Conservation (phyloP, 805 yeast species). For the Brettanomyces anomalus region DNA sequence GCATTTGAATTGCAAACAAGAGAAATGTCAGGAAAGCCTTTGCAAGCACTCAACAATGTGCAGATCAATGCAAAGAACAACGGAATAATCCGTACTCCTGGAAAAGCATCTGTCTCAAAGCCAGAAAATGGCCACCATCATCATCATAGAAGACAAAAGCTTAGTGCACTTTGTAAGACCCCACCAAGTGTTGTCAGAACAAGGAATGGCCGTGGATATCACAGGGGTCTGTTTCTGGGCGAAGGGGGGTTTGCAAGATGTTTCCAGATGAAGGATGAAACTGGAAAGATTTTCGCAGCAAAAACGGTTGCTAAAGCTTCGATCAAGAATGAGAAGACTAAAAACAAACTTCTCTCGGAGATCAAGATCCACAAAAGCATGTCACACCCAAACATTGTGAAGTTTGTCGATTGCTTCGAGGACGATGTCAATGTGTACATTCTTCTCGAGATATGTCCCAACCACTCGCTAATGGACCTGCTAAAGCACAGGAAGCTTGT, state of each 20-base stretch:
- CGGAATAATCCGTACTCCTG: slow-evolving; percentile 29
- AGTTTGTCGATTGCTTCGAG: slow-evolving; percentile 93
- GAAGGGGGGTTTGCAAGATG: slow-evolving; percentile 99
- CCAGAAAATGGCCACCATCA: slow-evolving; percentile 15
- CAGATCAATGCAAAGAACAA: slow-evolving; percentile 39
- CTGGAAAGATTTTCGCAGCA: slow-evolving; percentile 86
- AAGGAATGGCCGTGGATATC: slow-evolving; percentile 79
- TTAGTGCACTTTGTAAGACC: slow-evolving; percentile 86
- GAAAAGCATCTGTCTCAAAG: slow-evolving; percentile 28
- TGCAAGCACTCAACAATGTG: slow-evolving; percentile 45
- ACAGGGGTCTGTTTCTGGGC: slow-evolving; percentile 84
- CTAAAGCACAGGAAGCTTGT: slow-evolving; percentile 76
- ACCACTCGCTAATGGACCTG: slow-evolving; percentile 90
- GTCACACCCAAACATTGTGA: slow-evolving; percentile 83
- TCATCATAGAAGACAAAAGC: slow-evolving; percentile 79
- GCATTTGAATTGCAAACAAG: too few species aligned
- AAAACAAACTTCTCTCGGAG: slow-evolving; percentile 78
- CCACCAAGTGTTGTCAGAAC: slow-evolving; percentile 93
- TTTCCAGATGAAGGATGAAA: slow-evolving; percentile 88
- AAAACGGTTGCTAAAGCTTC: slow-evolving; percentile 97
- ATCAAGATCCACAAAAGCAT: slow-evolving; percentile 90
- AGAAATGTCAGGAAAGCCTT: slow-evolving; percentile 29
- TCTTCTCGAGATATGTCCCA: slow-evolving; percentile 87
- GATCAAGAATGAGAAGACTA: slow-evolving; percentile 82
- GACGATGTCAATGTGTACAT: slow-evolving; percentile 93